Conservation (phyloP, 2,329 filamentous ascomycete species). For the Bipolaris victoriae region DNA sequence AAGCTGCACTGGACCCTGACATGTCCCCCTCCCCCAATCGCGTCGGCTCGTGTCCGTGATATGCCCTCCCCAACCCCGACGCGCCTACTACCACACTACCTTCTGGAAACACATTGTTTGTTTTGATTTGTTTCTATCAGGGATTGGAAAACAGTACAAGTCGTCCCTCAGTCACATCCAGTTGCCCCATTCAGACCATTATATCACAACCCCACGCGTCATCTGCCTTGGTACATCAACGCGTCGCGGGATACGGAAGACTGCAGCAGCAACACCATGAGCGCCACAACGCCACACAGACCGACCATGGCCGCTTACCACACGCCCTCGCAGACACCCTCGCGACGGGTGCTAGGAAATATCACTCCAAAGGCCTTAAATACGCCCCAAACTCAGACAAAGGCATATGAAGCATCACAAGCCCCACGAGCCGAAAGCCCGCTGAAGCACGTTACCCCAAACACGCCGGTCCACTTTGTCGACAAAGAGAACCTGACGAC, state of each 20-base stretch:
- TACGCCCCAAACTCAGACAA: slow-evolving; percentile 36
- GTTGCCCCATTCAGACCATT: not conserved
- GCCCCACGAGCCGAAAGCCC: slow-evolving; percentile 39
- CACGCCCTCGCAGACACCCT: slow-evolving; percentile 38
- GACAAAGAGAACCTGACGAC: slow-evolving; percentile 41
- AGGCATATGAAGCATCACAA: slow-evolving; percentile 28
- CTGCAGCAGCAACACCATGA: slow-evolving; percentile 26
- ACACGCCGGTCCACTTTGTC: slow-evolving; percentile 28
- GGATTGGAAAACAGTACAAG: slow-evolving; percentile 2
- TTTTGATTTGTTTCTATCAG: slow-evolving; percentile 6
- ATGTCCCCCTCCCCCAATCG: slow-evolving; percentile 24
- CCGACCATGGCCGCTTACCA: slow-evolving; percentile 32
- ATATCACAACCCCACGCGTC: slow-evolving; percentile 11
- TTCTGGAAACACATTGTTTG: slow-evolving; percentile 5
- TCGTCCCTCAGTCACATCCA: slow-evolving; percentile 11
- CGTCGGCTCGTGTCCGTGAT: slow-evolving; percentile 21
- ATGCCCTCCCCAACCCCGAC: slow-evolving; percentile 29
- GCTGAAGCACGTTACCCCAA: slow-evolving; percentile 41
- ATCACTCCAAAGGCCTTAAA: slow-evolving; percentile 45
- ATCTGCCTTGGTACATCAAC: slow-evolving; percentile 23
- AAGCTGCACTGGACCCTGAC: slow-evolving; percentile 27
- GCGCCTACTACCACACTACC: slow-evolving; percentile 30
- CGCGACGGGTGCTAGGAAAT: slow-evolving; percentile 46
- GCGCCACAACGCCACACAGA: slow-evolving; percentile 30
- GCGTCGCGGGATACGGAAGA: slow-evolving; percentile 25